phyloP scores from a whole-genome alignment of 2,329 filamentous ascomycete species.

The Aspergillus novofumigatus region DNA sequence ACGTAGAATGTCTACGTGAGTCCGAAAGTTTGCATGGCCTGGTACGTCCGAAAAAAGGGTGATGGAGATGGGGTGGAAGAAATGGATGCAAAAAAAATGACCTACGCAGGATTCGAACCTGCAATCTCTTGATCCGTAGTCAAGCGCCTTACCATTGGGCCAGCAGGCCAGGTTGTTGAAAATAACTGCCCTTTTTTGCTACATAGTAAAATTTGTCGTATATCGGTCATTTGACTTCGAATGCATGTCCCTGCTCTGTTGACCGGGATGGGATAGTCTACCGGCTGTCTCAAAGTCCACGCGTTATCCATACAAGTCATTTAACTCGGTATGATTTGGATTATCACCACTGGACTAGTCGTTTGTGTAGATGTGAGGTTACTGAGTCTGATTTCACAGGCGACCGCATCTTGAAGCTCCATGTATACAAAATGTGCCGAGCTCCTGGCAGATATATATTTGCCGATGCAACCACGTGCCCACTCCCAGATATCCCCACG shows the following conservation, averaged over 20 bases:
- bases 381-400: too few species aligned
- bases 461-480: neutral
- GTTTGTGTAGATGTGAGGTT: neutral
- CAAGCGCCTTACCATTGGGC: conserved; percentile 22
- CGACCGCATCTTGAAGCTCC: neutral
- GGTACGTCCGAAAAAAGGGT: too few species aligned
- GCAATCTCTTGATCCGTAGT: conserved; percentile 44
- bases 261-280: too few species aligned
- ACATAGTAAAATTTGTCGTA: too few species aligned
- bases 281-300: neutral
- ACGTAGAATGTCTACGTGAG: too few species aligned
- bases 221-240: too few species aligned
- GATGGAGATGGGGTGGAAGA: too few species aligned
- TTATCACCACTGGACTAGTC: neutral
- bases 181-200: too few species aligned
- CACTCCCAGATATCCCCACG: neutral
- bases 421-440: neutral
- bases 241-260: too few species aligned
- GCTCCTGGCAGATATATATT: neutral
- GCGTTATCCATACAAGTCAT: neutral
- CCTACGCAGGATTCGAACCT: conserved; percentile 43
- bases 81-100: too few species aligned
- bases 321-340: too few species aligned
- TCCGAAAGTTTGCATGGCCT: too few species aligned
- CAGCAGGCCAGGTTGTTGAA: conserved; percentile 10